Base-by-base conservation (phyloP, 495 filamentous ascomycete species). In the Penicillium chermesinum region DNA sequence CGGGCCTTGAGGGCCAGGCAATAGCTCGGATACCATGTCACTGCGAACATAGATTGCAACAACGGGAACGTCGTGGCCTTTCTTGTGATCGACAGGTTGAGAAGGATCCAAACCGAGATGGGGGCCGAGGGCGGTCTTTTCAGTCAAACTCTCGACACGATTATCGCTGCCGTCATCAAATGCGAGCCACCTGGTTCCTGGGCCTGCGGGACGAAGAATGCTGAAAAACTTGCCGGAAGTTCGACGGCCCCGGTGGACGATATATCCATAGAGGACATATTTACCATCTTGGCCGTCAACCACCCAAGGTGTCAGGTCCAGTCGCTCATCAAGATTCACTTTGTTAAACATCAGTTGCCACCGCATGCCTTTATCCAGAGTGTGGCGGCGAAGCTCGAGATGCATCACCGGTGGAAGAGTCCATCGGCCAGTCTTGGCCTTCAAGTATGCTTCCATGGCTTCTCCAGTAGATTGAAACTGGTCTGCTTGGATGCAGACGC, bases 141-240 rank as follows among this genome's bases (percentile, higher is more conserved):
- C 71, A 0, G 82, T 84, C 53, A 83, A 54, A 46, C 75, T 76
- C 35, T 76, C 70, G 13, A 85, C 80, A 37, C 74, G 73, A 27
- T 76, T 75, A 22, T 72, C 71, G 33, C 70, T 77, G 38, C 73
- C 71, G 48, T 81, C 77, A 32, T 77, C 67, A 49, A 83, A 86
- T 19, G 69, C 74, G 36, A 85, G 67, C 82, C 82, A 86, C 37
- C 67, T 73, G 8, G 73, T 70, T 8, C 70, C 75, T 3, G 75
- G 75, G 1, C 80, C 79, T 15, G 71, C 71, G 0, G 83, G 82
- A 13, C 81, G 73, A 38, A 86, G 57, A 34, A 84, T 77, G 35
- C 78, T 76, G 53, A 80, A 78, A 63, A 82, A 85, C 22, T 81
- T 70, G 43, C 75, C 73, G 7, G 82, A 84, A 12, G 76, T 76